A percentile compares a stretch with the other conserved stretches of the same genome.
Evolutionary conservation across 2,329 filamentous ascomycete genomes (phyloP).

Genomic region (Atkinsonella hypoxylon): DNA sequence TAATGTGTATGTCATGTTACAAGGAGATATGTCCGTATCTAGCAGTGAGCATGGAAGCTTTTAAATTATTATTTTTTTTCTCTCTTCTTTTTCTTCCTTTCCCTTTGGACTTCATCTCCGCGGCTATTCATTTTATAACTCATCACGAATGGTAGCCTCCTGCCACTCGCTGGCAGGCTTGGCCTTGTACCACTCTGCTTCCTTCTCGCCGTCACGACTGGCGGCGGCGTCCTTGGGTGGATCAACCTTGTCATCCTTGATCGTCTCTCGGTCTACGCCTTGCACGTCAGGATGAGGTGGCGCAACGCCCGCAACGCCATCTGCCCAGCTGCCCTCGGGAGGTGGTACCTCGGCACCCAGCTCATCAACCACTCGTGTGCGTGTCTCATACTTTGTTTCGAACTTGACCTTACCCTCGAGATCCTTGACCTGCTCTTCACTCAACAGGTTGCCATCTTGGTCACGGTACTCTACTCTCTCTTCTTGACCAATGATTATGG

Average conservation of each 20-base stretch:
- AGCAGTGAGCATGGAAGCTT: neutral
- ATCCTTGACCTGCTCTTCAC: slow-evolving; percentile 69
- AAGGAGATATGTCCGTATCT: neutral
- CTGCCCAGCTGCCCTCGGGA: slow-evolving; percentile 27
- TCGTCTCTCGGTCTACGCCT: slow-evolving; percentile 47
- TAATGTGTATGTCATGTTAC: neutral
- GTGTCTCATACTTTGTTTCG: slow-evolving; percentile 91
- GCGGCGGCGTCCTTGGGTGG: slow-evolving; percentile 30
- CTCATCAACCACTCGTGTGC: slow-evolving; percentile 71
- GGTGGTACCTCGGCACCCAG: slow-evolving; percentile 62
- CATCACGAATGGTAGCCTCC: slow-evolving; percentile 37
- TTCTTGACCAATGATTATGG: slow-evolving; percentile 46
- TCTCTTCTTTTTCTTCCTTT: neutral
- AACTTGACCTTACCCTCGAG: slow-evolving; percentile 91
- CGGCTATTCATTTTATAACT: slow-evolving; percentile 17
- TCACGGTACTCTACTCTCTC: slow-evolving; percentile 80
- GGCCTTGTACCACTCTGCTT: slow-evolving; percentile 40
- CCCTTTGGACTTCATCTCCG: too few relatives aligned
- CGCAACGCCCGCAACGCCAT: slow-evolving; percentile 32
- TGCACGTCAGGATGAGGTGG: slow-evolving; percentile 51
- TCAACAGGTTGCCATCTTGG: slow-evolving; percentile 72
- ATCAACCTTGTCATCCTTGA: slow-evolving; percentile 26
- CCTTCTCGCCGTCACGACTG: slow-evolving; percentile 48
- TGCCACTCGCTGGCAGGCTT: slow-evolving; percentile 54
- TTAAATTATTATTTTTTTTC: neutral